Base-by-base conservation (phyloP, 1,139 yeast species). In the Saccharomyces pastorianus region DNA sequence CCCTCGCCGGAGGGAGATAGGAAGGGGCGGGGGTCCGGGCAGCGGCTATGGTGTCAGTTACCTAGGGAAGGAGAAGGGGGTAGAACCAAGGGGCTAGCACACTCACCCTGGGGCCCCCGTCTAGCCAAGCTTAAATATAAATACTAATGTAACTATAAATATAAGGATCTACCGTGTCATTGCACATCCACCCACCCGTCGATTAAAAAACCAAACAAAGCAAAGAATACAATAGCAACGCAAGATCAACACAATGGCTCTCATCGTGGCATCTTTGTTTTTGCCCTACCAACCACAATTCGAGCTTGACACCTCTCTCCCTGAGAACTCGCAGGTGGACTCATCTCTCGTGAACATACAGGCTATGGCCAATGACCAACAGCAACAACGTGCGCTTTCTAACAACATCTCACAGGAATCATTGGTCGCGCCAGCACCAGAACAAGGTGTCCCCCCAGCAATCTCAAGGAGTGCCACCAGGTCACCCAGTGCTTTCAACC, bases 221-320 rank as follows among this genome's bases (percentile, higher is more conserved):
- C 49, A 41, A 41, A 8, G 46, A 49, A 14, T 41, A 32, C 7
- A 44, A 9, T 26, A 27, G 34, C 6, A 49, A 41, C 25, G 23
- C 13, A 50, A 27, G 8, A 27, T 11, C 17, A 26, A 27, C 25
- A 51, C 20, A 17, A 68, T 68, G 71, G 64, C 66, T 14, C 63
- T 68, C 42, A 67, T 68, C 34, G 64, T 68, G 26, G 71, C 71
- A 9, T 67, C 71, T 13, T 55, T 68, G 51, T 68, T 68, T 54
- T 58, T 68, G 50, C 71, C 71, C 13, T 62, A 63, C 53, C 65
- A 67, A 50, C 71, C 71, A 9, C 71, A 67, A 51, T 68, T 68
- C 50, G 69, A 67, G 58, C 60, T 66, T n/a, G 58, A 60, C 31
- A 63, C 64, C 13, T 55, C 61, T 20, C 56, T 55, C 27, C 61